These are phyloP conservation scores for Aspergillus panamensis DNA, from an alignment of 495 filamentous ascomycete species.

Conservation along the genomic window DNA sequence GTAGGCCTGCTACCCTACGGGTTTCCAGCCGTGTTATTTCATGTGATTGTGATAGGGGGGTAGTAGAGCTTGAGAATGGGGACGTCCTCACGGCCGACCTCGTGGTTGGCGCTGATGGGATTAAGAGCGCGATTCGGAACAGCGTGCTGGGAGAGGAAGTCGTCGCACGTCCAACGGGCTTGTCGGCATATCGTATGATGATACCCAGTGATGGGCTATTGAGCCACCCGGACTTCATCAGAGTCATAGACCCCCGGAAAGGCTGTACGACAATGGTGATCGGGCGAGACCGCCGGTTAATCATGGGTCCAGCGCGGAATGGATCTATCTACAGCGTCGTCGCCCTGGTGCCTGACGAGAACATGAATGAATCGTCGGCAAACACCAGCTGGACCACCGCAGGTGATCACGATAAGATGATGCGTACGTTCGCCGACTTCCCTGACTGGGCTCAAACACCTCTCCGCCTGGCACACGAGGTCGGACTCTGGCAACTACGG, in stretches of 20 bases:
- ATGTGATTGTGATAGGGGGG: constrained; percentile 21
- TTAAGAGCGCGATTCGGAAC: constrained; percentile 17
- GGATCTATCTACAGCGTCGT: constrained; percentile 14
- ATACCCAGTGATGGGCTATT: not conserved
- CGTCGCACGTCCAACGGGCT: constrained; percentile 3
- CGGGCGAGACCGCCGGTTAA: constrained; percentile 2
- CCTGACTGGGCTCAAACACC: constrained; percentile 30
- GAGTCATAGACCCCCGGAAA: constrained; percentile 7
- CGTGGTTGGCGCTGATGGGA: constrained; percentile 51
- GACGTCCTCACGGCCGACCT: constrained; percentile 25
- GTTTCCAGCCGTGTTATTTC: constrained; percentile 16
- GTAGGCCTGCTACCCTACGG: constrained; percentile 20
- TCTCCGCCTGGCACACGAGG: constrained; percentile 14
- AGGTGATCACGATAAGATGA: constrained; percentile 34
- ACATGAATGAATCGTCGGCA: constrained; percentile 2
- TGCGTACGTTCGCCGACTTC: constrained; percentile 37
- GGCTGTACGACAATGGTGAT: constrained; percentile 15
- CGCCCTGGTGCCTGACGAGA: constrained; percentile 14
- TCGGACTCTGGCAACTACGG: constrained; percentile 39
- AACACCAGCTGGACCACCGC: constrained; percentile 18
- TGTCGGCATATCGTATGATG: constrained; percentile 19
- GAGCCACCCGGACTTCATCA: not conserved
- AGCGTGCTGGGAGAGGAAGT: constrained; percentile 7
- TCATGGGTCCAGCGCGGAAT: constrained; percentile 17
- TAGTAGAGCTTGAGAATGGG: constrained; percentile 26